Percentiles rank a stretch among this genome's conserved stretches.
phyloP scores from a whole-genome alignment of 192 early-diverging fungal genomes.

The Diversispora eburnea region DNA sequence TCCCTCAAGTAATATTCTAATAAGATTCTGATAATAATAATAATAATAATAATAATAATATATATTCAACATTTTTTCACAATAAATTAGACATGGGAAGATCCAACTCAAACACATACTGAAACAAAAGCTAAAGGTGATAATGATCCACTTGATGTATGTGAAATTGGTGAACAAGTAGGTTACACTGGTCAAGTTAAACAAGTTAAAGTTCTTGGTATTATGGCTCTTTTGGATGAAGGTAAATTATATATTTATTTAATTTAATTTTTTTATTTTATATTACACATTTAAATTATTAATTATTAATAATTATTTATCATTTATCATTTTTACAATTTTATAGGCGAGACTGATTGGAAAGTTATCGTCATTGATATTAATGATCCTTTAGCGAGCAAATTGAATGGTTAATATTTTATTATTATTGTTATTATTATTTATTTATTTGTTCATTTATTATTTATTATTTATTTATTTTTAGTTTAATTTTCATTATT shows the following conservation, averaged over 20 bases:
- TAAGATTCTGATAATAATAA: too few relatives aligned
- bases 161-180: conserved; percentile 96
- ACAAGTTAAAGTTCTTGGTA: conserved; percentile 98
- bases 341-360: conserved; percentile 92
- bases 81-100: conserved; percentile 88
- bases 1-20: conserved; percentile 70
- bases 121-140: conserved; percentile 97
- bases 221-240: conserved; percentile 98
- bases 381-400: conserved; percentile 94
- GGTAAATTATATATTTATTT: conserved; percentile 45
- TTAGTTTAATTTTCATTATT: conserved; percentile 5
- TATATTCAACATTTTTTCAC: background rate
- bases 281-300: too few relatives aligned
- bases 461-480: background rate
- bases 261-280: conserved; percentile 15
- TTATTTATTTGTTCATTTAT: background rate
- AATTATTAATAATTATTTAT: background rate
- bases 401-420: conserved; percentile 73
- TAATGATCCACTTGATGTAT: conserved; percentile 97
- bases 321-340: background rate
- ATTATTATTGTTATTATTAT: background rate
- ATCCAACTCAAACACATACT: conserved; percentile 81
- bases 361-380: conserved; percentile 98
- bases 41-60: too few relatives aligned
- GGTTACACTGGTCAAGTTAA: conserved; percentile 93